A percentile compares a stretch with the other conserved stretches of the same genome.
Evolutionary conservation across 2,329 filamentous ascomycete genomes (phyloP).

Genomic region (Periglandula ipomoeae): DNA sequence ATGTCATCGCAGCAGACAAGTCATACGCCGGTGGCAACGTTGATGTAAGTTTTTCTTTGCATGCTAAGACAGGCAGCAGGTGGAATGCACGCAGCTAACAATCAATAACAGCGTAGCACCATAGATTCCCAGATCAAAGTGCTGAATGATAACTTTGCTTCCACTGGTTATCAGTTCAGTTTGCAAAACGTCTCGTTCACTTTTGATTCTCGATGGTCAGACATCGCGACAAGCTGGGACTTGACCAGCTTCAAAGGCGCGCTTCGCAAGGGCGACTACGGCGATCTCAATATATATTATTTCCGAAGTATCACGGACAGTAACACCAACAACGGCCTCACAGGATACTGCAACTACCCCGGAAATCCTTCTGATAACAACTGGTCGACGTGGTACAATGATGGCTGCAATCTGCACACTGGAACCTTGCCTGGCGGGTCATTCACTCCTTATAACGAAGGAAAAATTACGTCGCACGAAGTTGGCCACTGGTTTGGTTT

Average conservation of each 20-base stretch:
- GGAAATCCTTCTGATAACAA: slow-evolving; percentile 12
- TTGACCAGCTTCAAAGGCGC: slow-evolving; percentile 21
- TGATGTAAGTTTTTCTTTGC: not conserved
- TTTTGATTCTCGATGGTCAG: not conserved
- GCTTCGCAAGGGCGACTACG: slow-evolving; percentile 36
- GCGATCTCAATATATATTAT: slow-evolving; percentile 24
- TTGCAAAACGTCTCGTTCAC: not conserved
- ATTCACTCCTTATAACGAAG: slow-evolving; percentile 20
- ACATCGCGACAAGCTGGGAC: not conserved
- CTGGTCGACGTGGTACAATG: slow-evolving; percentile 21
- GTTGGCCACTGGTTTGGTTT: slow-evolving; percentile 34
- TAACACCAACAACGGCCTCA: slow-evolving; percentile 4
- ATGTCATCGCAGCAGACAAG: not conserved
- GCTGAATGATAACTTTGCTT: not conserved
- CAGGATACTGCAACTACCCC: slow-evolving; percentile 39
- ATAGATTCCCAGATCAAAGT: slow-evolving; percentile 1
- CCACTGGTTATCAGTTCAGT: not conserved
- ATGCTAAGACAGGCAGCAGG: not conserved
- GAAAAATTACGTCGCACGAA: slow-evolving; percentile 23
- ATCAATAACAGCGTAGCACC: not conserved
- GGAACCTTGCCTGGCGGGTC: slow-evolving; percentile 25
- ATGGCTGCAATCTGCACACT: not conserved
- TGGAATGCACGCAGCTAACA: not conserved
- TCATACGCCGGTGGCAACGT: slow-evolving; percentile 1
- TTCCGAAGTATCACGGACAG: too few species aligned